Conservation (phyloP, 2,329 filamentous ascomycete species). For the Mycosphaerella sp. region DNA sequence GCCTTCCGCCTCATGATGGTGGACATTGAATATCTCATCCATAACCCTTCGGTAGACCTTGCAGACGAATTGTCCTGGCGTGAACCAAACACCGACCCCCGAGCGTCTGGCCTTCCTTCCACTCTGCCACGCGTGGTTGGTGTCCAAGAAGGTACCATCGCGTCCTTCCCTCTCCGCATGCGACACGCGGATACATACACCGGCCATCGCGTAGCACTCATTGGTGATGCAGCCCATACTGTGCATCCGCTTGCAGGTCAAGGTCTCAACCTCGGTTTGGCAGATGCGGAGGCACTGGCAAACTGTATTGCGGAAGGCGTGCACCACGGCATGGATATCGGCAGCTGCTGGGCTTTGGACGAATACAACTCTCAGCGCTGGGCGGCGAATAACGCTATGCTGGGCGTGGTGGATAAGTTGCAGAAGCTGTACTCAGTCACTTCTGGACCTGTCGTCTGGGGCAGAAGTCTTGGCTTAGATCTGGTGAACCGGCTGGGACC, state of each 20-base stretch:
- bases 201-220: conserved; percentile 79
- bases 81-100: conserved; percentile 58
- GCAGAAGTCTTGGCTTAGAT: conserved; percentile 69
- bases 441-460: conserved; percentile 70
- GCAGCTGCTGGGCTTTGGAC: conserved; percentile 70
- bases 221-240: conserved; percentile 93
- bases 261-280: conserved; percentile 88
- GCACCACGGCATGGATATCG: conserved; percentile 79
- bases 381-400: conserved; percentile 67
- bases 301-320: conserved; percentile 70
- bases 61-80: conserved; percentile 81
- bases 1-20: conserved; percentile 76
- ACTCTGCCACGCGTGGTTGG: conserved; percentile 53
- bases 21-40: conserved; percentile 80
- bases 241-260: conserved; percentile 92
- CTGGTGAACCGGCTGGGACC: conserved; percentile 68
- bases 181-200: conserved; percentile 93
- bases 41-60: conserved; percentile 41
- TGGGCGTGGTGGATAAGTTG: conserved; percentile 80
- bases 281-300: conserved; percentile 74
- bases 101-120: conserved; percentile 34
- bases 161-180: conserved; percentile 85
- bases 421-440: conserved; percentile 86
- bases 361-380: conserved; percentile 76
- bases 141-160: conserved; percentile 73